Conservation (phyloP, 2,329 filamentous ascomycete genomes). For the Camillea tinctor region DNA sequence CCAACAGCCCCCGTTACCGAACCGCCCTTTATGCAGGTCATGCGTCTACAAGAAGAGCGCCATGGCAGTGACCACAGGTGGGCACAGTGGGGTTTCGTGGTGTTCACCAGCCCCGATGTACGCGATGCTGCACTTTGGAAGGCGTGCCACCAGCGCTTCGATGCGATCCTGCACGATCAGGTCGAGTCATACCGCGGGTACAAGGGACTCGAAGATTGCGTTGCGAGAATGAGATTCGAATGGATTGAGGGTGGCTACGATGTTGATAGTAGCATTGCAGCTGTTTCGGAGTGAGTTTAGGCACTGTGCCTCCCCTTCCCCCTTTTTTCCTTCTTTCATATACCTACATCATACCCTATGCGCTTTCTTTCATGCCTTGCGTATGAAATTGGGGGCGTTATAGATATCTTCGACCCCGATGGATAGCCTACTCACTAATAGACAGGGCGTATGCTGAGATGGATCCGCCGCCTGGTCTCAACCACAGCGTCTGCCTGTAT, state of each 20-base stretch:
- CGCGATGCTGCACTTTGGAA: slow-evolving; percentile 7
- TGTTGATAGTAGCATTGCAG: slow-evolving; percentile 9
- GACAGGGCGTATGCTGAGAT: slow-evolving; percentile 8
- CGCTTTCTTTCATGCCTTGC: no score
- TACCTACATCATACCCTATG: neutral
- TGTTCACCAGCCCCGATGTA: slow-evolving; percentile 17
- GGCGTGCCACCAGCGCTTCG: slow-evolving; percentile 14
- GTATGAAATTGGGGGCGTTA: neutral
- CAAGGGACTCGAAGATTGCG: slow-evolving; percentile 9
- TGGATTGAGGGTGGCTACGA: slow-evolving; percentile 15
- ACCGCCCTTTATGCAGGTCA: slow-evolving; percentile 14
- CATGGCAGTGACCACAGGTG: slow-evolving; percentile 5
- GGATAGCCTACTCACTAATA: neutral
- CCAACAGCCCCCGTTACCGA: slow-evolving; percentile 1
- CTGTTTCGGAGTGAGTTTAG: slow-evolving; percentile 9
- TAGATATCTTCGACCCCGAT: neutral
- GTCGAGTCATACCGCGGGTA: slow-evolving; percentile 5
- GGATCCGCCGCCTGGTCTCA: slow-evolving; percentile 6
- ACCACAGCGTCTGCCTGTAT: slow-evolving; percentile 13
- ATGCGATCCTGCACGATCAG: slow-evolving; percentile 10
- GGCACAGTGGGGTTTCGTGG: slow-evolving; percentile 18
- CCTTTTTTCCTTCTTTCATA: neutral
- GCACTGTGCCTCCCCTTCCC: no score
- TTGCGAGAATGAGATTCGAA: slow-evolving; percentile 12
- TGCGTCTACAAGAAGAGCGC: slow-evolving; percentile 11